These are phyloP conservation scores for Debaryomyces singareniensis DNA, from an alignment of 1,139 yeast genomes.

Conservation along the genomic window DNA sequence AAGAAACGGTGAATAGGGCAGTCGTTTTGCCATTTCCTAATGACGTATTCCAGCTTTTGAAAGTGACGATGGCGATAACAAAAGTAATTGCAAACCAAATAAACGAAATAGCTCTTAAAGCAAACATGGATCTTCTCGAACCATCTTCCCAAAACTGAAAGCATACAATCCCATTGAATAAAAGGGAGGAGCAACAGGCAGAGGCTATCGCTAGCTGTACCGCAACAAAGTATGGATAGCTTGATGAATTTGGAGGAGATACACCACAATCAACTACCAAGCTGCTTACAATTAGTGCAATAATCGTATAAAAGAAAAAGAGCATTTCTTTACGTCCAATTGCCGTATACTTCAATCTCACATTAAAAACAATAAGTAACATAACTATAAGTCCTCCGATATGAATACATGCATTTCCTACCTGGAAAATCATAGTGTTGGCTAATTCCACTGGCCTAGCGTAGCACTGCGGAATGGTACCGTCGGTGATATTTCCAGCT, in stretches of 20 bases:
- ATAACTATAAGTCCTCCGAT: slow-evolving; percentile 64
- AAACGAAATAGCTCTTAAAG: slow-evolving; percentile 42
- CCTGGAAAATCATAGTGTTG: slow-evolving; percentile 83
- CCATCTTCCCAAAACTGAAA: slow-evolving; percentile 96
- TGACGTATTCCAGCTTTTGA: slow-evolving; percentile 58
- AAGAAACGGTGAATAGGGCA: slow-evolving; percentile 63
- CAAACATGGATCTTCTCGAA: slow-evolving; percentile 55
- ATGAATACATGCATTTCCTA: slow-evolving; percentile 86
- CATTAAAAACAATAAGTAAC: slow-evolving; percentile 69
- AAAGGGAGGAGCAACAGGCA: slow-evolving; percentile 61
- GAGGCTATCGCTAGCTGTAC: slow-evolving; percentile 71
- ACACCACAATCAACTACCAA: slow-evolving; percentile 89
- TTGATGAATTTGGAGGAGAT: slow-evolving; percentile 70
- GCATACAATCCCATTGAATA: slow-evolving; percentile 72
- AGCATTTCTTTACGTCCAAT: slow-evolving; percentile 88
- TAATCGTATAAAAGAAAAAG: slow-evolving; percentile 57
- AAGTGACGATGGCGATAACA: slow-evolving; percentile 63
- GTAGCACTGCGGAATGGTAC: slow-evolving; percentile 73
- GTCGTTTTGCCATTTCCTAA: slow-evolving; percentile 42
- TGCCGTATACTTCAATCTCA: slow-evolving; percentile 83
- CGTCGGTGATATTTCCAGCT: slow-evolving; percentile 32
- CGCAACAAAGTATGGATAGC: slow-evolving; percentile 79
- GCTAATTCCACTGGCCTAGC: slow-evolving; percentile 83
- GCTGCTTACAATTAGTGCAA: slow-evolving; percentile 55
- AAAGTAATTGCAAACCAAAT: slow-evolving; percentile 60